Percentiles rank a stretch among this genome's conserved stretches.
phyloP scores from a whole-genome alignment of 78 protist species.

The Parvularia atlantis region DNA sequence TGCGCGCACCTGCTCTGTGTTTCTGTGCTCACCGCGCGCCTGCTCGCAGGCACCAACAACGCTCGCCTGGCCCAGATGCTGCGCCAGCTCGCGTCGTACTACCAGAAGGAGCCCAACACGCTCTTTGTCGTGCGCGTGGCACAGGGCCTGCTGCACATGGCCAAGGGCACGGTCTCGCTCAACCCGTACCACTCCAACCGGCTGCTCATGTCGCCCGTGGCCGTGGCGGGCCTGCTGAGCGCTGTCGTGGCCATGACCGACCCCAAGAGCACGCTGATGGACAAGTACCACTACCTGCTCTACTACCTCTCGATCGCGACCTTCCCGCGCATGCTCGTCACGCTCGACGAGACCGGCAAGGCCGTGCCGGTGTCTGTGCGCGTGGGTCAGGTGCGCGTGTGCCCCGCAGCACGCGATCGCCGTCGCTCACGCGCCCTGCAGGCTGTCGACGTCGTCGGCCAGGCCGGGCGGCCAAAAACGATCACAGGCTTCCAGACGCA shows the following conservation, averaged over 20 bases:
- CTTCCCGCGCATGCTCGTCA: constrained; percentile 88
- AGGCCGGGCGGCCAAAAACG: constrained; percentile 88
- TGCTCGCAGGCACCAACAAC: constrained; percentile 93
- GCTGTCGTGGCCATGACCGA: constrained; percentile 6
- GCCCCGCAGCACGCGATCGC: no score
- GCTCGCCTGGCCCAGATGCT: constrained; percentile 81
- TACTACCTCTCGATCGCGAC: constrained; percentile 57
- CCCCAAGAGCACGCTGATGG: constrained; percentile 29
- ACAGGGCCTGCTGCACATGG: constrained; percentile 89
- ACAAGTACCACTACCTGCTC: constrained; percentile 77
- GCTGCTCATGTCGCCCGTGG: constrained; percentile 52
- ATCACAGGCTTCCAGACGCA: constrained; percentile 99
- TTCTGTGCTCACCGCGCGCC: neutral
- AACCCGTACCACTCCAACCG: constrained; percentile 77
- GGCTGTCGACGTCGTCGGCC: constrained; percentile 81
- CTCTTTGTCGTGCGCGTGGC: constrained; percentile 73
- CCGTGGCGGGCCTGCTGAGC: constrained; percentile 64
- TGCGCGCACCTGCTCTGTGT: neutral
- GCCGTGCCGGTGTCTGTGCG: constrained; percentile 57
- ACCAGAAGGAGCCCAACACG: constrained; percentile 44
- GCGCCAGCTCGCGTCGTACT: constrained; percentile 74
- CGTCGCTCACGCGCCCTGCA: no score
- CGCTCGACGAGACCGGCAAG: constrained; percentile 66
- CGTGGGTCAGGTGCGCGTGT: constrained; percentile 50
- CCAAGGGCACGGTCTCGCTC: constrained; percentile 90